A percentile compares a stretch with the other conserved stretches of the same genome.
Evolutionary conservation across 306 rosid genomes (phyloP).

Genomic region (Cicer cuneatum): DNA sequence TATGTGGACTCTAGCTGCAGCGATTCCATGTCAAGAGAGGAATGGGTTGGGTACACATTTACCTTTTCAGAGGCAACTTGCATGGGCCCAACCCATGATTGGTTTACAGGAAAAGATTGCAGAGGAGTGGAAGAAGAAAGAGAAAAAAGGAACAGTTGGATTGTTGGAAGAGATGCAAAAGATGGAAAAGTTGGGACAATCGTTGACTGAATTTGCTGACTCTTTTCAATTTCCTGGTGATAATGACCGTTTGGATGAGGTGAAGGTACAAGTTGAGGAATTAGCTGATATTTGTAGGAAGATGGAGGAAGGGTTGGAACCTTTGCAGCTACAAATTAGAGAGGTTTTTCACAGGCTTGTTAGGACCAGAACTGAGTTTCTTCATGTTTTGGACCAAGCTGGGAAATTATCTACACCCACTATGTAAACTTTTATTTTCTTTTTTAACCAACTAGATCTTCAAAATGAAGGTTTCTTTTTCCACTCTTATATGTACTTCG

Average conservation of each 20-base stretch:
- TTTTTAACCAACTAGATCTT: slow-evolving; percentile 15
- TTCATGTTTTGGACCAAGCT: slow-evolving; percentile 69
- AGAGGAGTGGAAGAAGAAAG: slow-evolving; percentile 96
- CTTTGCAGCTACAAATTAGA: slow-evolving; percentile 85
- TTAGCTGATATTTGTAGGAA: slow-evolving; percentile 69
- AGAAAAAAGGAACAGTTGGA: slow-evolving; percentile 80
- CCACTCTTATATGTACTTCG: too few species aligned
- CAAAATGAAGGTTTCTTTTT: not conserved
- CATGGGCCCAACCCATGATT: slow-evolving; percentile 80
- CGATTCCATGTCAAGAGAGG: slow-evolving; percentile 90
- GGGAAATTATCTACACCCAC: slow-evolving; percentile 61
- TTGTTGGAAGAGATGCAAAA: slow-evolving; percentile 82
- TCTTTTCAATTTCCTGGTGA: slow-evolving; percentile 69
- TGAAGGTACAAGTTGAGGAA: slow-evolving; percentile 67
- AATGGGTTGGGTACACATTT: slow-evolving; percentile 67
- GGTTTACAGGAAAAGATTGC: slow-evolving; percentile 81
- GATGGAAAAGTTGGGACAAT: slow-evolving; percentile 73
- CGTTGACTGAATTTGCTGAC: slow-evolving; percentile 68
- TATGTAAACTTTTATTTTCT: slow-evolving; percentile 38
- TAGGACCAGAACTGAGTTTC: slow-evolving; percentile 85
- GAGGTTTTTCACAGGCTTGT: slow-evolving; percentile 85
- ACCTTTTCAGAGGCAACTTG: slow-evolving; percentile 57
- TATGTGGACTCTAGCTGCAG: slow-evolving; percentile 87
- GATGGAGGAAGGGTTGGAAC: slow-evolving; percentile 89
- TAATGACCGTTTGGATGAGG: slow-evolving; percentile 61